Conservation (phyloP, 73 alveolate genomes). For the Durusdinium trenchii region DNA sequence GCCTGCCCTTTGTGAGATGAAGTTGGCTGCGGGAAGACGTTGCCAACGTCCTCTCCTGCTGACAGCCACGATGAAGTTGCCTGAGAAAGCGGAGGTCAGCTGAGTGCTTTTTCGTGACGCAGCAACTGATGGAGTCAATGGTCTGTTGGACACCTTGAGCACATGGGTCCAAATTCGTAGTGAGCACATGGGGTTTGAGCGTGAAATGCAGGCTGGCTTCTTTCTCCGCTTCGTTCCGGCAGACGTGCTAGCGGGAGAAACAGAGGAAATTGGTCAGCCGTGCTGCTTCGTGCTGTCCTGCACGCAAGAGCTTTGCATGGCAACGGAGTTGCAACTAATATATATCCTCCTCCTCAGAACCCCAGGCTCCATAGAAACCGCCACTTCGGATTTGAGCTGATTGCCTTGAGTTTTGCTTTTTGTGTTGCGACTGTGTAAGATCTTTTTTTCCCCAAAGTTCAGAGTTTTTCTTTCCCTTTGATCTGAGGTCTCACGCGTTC, state of each 20-base stretch:
- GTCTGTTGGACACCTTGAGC: not conserved
- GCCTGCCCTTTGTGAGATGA: constrained; percentile 86
- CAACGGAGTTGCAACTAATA: not conserved
- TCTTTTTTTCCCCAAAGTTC: not conserved
- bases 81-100: constrained; percentile 51
- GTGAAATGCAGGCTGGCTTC: constrained; percentile 89
- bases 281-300: constrained; percentile 77
- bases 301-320: constrained; percentile 74
- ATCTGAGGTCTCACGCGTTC: constrained; percentile 70
- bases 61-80: not conserved
- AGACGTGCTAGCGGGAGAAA: constrained; percentile 27
- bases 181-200: too few relatives aligned
- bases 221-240: constrained; percentile 79
- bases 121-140: not conserved
- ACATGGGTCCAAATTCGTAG: not conserved
- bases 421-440: not conserved
- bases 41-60: constrained; percentile 61
- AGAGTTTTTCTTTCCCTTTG: not conserved
- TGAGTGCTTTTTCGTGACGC: not conserved
- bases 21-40: constrained; percentile 44
- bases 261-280: constrained; percentile 60
- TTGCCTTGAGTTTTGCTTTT: not conserved
- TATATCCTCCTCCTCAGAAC: too few relatives aligned
- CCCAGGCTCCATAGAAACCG: too few relatives aligned
- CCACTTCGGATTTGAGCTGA: not conserved